Conservation (phyloP, 2,329 filamentous ascomycete genomes). For the Trichoderma sp. region DNA sequence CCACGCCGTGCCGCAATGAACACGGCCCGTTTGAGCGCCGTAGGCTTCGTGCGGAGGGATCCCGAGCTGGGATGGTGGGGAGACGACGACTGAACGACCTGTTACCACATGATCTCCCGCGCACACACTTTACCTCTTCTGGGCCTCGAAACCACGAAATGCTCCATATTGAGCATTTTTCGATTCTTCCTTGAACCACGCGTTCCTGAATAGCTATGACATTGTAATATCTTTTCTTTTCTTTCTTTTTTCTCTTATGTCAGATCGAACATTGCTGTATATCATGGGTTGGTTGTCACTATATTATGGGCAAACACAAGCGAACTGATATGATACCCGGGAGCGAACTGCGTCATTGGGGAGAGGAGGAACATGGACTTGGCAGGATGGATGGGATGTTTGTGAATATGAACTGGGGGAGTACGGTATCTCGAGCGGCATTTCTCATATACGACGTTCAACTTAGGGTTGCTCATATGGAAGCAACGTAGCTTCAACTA, state of each 20-base stretch:
- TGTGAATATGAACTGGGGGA: background rate
- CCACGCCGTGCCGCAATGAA: constrained; percentile 39
- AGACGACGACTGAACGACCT: constrained; percentile 42
- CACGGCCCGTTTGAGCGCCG: constrained; percentile 44
- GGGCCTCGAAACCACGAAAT: background rate
- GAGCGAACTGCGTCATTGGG: constrained; percentile 15
- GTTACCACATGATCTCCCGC: background rate
- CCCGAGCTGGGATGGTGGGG: constrained; percentile 45
- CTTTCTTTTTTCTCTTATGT: background rate
- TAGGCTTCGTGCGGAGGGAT: constrained; percentile 35
- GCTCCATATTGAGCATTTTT: background rate
- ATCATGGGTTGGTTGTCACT: constrained; percentile 16
- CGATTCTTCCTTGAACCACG: background rate
- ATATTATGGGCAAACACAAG: constrained; percentile 15
- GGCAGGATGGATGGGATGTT: too few species aligned
- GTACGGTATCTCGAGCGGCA: constrained; percentile 3
- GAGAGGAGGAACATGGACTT: background rate
- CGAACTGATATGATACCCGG: constrained; percentile 27
- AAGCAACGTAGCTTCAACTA: background rate
- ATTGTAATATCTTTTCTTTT: constrained; percentile 2
- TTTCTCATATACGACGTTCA: constrained; percentile 5
- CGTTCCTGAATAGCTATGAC: background rate
- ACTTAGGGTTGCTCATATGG: constrained; percentile 3
- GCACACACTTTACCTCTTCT: background rate
- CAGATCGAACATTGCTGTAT: constrained; percentile 19